A percentile compares a stretch with the other conserved stretches of the same genome.
Conservation (phyloP, 2,329 filamentous ascomycete genomes). For the Xylaria sp. region DNA sequence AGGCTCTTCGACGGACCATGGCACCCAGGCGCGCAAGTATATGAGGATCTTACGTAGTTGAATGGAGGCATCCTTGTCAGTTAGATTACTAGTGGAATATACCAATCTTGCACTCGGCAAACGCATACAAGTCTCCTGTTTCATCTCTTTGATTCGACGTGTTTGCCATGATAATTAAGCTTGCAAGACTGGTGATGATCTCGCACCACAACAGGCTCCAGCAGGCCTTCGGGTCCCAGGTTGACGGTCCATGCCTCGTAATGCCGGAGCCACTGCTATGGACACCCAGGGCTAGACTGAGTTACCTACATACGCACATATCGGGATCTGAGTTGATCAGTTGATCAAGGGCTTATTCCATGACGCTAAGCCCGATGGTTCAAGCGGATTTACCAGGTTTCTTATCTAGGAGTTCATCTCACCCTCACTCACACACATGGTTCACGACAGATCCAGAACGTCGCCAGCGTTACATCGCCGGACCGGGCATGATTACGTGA, state of each 20-base stretch:
- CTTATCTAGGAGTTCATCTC: background rate
- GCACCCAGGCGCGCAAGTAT: slow-evolving; percentile 75
- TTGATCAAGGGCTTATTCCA: background rate
- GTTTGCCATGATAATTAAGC: background rate
- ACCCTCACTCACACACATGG: background rate
- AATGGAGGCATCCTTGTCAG: background rate
- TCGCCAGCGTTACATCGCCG: background rate
- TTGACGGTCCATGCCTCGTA: background rate
- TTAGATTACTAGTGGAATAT: background rate
- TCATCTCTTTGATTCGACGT: background rate
- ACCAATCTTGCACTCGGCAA: background rate
- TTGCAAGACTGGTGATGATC: background rate
- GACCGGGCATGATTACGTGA: background rate
- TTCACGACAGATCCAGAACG: background rate
- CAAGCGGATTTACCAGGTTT: background rate
- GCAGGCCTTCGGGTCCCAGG: background rate
- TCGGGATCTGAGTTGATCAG: background rate
- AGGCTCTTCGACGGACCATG: slow-evolving; percentile 70
- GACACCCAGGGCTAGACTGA: background rate
- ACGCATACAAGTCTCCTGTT: background rate
- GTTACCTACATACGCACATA: too few species aligned
- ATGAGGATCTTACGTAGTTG: slow-evolving; percentile 32
- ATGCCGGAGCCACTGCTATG: background rate
- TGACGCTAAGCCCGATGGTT: background rate
- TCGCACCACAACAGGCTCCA: background rate